Evolutionary conservation across 2,329 filamentous ascomycete species (phyloP).

Genomic region (Colletotrichum lini): DNA sequence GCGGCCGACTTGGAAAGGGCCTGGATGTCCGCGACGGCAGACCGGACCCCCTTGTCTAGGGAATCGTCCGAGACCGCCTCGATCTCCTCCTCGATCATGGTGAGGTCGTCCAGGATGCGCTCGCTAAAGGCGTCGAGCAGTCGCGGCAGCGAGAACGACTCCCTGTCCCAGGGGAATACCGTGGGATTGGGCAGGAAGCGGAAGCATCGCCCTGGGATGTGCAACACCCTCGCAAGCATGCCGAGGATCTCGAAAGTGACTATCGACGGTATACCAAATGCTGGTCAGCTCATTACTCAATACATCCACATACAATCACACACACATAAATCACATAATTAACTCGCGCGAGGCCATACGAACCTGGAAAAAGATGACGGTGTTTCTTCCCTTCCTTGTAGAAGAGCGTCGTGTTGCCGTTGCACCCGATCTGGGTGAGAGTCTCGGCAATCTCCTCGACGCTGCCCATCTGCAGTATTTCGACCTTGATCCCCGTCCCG

Average conservation of each 20-base stretch:
- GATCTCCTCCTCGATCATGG: constrained; percentile 18
- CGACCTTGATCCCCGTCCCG: constrained; percentile 43
- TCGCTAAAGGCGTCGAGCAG: constrained; percentile 57
- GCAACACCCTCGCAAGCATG: constrained; percentile 56
- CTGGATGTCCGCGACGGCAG: background rate
- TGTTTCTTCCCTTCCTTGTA: constrained; percentile 44
- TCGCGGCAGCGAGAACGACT: constrained; percentile 60
- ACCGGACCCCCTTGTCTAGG: constrained; percentile 38
- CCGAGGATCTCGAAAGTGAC: constrained; percentile 58
- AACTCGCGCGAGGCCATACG: background rate
- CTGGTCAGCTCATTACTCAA: too few relatives aligned
- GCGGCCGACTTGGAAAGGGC: background rate
- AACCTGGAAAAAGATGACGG: constrained; percentile 48
- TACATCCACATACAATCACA: too few relatives aligned
- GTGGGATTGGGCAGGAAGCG: constrained; percentile 63
- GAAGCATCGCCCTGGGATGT: constrained; percentile 54
- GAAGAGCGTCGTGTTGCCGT: constrained; percentile 50
- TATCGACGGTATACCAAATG: constrained; percentile 5
- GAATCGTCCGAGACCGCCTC: constrained; percentile 38
- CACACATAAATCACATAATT: background rate
- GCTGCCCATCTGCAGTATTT: constrained; percentile 41
- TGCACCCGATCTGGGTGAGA: constrained; percentile 56
- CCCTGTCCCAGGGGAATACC: constrained; percentile 66
- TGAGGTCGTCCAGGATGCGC: constrained; percentile 46
- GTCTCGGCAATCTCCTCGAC: constrained; percentile 53